Evolutionary conservation across 306 rosid genomes (phyloP).

Genomic region (Macrotyloma uniflorum): DNA sequence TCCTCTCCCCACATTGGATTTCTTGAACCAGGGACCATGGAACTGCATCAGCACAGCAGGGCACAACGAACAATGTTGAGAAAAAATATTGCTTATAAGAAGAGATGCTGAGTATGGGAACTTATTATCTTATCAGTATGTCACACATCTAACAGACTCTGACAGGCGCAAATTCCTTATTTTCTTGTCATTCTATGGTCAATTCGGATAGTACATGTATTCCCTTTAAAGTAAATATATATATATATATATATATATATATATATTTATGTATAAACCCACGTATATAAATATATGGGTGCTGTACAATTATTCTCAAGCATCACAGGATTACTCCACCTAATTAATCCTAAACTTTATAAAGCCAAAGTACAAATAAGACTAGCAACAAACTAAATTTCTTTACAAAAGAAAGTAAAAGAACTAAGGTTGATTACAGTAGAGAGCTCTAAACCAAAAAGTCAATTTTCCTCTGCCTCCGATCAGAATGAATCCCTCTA

Average conservation of each 20-base stretch:
- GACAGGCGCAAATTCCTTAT: neutral
- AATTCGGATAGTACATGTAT: neutral
- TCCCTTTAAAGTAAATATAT: conserved; percentile 15
- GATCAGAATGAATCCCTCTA: neutral
- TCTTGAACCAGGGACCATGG: conserved; percentile 99
- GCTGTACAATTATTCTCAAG: conserved; percentile 23
- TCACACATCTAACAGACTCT: conserved; percentile 12
- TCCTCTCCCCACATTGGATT: conserved; percentile 99
- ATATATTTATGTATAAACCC: too few species aligned
- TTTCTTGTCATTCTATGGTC: conserved; percentile 14
- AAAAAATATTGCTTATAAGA: conserved; percentile 22
- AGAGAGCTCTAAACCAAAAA: conserved; percentile 1
- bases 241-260: too few species aligned
- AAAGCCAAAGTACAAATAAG: conserved; percentile 22
- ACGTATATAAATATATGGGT: too few species aligned
- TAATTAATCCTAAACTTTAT: conserved; percentile 10
- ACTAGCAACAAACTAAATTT: conserved; percentile 7
- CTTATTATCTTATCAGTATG: conserved; percentile 9
- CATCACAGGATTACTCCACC: conserved; percentile 24
- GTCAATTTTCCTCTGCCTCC: neutral
- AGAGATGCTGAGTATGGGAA: conserved; percentile 25
- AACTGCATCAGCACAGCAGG: conserved; percentile 65
- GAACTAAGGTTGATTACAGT: neutral
- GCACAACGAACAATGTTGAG: conserved; percentile 14
- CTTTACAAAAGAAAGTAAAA: neutral